Evolutionary conservation across 106 monocot genomes (phyloP), one percentile per base, ranked within the genome.

Genomic region (Allium fistulosum): DNA sequence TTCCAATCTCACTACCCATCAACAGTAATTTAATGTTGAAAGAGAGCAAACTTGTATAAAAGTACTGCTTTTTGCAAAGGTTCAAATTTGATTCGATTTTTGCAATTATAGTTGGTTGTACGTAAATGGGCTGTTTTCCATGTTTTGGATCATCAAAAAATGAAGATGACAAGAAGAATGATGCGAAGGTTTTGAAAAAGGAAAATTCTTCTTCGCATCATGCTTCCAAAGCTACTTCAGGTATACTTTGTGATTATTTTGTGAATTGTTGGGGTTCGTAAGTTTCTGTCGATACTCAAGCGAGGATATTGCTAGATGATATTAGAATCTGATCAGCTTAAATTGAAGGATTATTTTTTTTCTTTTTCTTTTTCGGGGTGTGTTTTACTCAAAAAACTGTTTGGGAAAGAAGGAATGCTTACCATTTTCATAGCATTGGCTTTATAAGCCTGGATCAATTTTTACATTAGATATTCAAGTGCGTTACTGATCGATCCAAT

Each of bases 41-140:
- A 63, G 47, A 47, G 14, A 63, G 46, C 17, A 46, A n/a, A 37
- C 63, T 47, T 63, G 63, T 10, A 17, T 17, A 49, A 46, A 65
- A 65, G 22, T 50, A 48, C 49, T 17, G 47, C 10, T 27, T 65
- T 65, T 8, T 17, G 6, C 49, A 65, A 65, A 65, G 65, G 48
- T 65, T 6, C 49, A 18, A 64, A 16, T 48, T 64, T 48, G 46
- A 47, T 15, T 49, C 3, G 48, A n/a, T 48, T 64, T 37, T 45
- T 26, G 6, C 46, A 37, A 9, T 9, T 37, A 37, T 50, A 17
- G 0, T 14, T 48, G 65, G 26, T 16, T 65, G 51, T 13, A 47
- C 14, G 17, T 56, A 69, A 17, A 69, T 69, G 69, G 58, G 47
- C 58, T 69, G 69, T 58, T 58, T 69, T 47, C 69, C 58, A 69